Evolutionary conservation across 345 rosid species (phyloP).

Genomic region (Streptanthus diversifolius): DNA sequence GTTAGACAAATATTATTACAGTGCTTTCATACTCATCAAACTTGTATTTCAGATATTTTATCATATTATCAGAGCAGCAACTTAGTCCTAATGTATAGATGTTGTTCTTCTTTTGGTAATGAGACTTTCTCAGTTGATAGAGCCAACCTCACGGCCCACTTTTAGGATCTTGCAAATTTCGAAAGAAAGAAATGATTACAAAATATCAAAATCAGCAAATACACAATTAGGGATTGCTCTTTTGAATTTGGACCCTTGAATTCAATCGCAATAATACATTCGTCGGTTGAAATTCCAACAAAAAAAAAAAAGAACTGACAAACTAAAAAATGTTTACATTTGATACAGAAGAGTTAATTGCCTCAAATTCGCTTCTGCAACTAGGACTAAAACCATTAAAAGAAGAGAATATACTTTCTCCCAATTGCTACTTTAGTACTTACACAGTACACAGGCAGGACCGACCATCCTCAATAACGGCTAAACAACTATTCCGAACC

Average conservation of each 20-base stretch:
- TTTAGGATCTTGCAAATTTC: neutral
- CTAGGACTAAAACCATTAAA: neutral
- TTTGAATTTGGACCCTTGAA: neutral
- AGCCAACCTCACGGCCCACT: neutral
- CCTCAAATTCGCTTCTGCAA: slow-evolving; percentile 14
- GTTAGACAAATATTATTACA: neutral
- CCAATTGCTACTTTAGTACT: slow-evolving; percentile 10
- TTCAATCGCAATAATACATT: neutral
- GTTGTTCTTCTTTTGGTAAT: neutral
- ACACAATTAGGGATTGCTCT: neutral
- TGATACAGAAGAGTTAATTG: slow-evolving; percentile 5
- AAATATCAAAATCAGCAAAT: neutral
- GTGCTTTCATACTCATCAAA: neutral
- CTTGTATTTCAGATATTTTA: neutral
- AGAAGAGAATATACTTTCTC: neutral
- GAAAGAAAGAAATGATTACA: too few species aligned
- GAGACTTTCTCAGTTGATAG: neutral
- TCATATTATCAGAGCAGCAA: neutral
- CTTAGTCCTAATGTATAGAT: neutral
- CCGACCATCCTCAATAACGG: neutral
- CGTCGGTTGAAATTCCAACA: neutral
- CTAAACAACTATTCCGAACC: slow-evolving; percentile 16
- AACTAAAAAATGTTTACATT: neutral
- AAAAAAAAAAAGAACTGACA: neutral
- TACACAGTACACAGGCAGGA: neutral